Evolutionary conservation across 169 alveolate genomes (phyloP).

Genomic region (Perkinsus chesapeaki): DNA sequence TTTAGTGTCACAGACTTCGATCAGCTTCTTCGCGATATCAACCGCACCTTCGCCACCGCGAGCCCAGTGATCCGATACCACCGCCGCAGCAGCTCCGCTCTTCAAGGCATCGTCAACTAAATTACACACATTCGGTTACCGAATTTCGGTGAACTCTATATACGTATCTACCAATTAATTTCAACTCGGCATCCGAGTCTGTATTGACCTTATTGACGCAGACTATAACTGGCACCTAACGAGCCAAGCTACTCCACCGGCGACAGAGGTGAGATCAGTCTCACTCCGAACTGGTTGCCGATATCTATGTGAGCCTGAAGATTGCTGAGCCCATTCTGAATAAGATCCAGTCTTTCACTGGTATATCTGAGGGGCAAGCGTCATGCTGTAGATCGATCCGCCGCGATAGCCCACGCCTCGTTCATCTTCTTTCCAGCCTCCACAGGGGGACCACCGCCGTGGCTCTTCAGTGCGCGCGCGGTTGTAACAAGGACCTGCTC

Average conservation of each 20-base stretch:
- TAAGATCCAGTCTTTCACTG: not conserved
- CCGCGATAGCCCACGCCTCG: not conserved
- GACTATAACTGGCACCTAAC: not conserved
- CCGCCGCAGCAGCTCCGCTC: not conserved
- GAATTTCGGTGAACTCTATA: no score
- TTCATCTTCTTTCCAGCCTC: not conserved
- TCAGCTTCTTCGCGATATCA: not conserved
- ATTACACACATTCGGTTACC: no score
- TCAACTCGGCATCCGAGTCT: not conserved
- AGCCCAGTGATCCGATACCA: slow-evolving; percentile 9
- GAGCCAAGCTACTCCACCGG: not conserved
- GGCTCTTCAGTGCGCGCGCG: not conserved
- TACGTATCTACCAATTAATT: not conserved
- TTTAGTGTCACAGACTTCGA: not conserved
- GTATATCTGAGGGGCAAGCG: not conserved
- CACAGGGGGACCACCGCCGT: not conserved
- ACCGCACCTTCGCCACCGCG: slow-evolving; percentile 11
- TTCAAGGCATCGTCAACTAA: not conserved
- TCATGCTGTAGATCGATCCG: not conserved
- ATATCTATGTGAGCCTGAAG: not conserved
- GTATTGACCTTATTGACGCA: slow-evolving; percentile 6
- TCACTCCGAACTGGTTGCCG: not conserved
- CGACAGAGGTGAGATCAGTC: not conserved
- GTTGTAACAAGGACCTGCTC: not conserved
- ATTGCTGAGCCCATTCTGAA: not conserved